These are phyloP conservation scores for Erythrobasidium hasegawianum DNA, from an alignment of 1,284 basidiomycete genomes.

Conservation along the genomic window DNA sequence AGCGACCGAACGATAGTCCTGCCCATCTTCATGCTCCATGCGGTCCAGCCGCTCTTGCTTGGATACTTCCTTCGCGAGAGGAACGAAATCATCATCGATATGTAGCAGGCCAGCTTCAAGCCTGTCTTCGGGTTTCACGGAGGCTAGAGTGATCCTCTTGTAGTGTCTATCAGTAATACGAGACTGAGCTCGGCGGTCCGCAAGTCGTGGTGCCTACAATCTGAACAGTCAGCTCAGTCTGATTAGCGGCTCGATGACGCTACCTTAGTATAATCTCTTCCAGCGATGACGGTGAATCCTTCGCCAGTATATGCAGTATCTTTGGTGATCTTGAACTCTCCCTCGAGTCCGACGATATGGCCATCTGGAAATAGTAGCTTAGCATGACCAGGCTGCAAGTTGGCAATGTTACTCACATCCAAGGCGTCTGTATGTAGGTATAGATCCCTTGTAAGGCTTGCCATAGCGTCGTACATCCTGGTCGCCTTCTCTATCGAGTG, in stretches of 20 bases:
- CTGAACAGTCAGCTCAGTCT: too few species aligned
- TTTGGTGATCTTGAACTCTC: slow-evolving; percentile 44
- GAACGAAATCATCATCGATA: slow-evolving; percentile 5
- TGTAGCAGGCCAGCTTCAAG: slow-evolving; percentile 29
- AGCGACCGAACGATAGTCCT: slow-evolving; percentile 42
- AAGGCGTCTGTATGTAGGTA: slow-evolving; percentile 17
- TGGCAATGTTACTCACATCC: slow-evolving; percentile 17
- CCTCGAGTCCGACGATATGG: slow-evolving; percentile 45
- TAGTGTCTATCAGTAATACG: background rate
- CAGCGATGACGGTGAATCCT: slow-evolving; percentile 59
- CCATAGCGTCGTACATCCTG: slow-evolving; percentile 31
- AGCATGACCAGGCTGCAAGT: background rate
- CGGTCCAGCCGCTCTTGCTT: slow-evolving; percentile 33
- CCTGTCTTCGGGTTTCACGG: slow-evolving; percentile 32
- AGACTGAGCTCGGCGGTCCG: slow-evolving; percentile 40
- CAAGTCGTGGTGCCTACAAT: slow-evolving; percentile 47
- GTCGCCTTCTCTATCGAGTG: slow-evolving; percentile 23
- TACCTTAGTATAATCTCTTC: slow-evolving; percentile 41
- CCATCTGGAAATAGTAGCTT: slow-evolving; percentile 40
- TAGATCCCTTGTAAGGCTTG: slow-evolving; percentile 20
- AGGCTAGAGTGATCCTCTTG: slow-evolving; percentile 1
- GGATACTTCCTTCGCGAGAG: background rate
- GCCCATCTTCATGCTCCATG: slow-evolving; percentile 43
- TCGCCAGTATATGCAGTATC: slow-evolving; percentile 52
- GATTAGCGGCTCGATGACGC: too few species aligned